Evolutionary conservation across 106 monocot species (phyloP).

Genomic region (Dioscorea zingiberensis): DNA sequence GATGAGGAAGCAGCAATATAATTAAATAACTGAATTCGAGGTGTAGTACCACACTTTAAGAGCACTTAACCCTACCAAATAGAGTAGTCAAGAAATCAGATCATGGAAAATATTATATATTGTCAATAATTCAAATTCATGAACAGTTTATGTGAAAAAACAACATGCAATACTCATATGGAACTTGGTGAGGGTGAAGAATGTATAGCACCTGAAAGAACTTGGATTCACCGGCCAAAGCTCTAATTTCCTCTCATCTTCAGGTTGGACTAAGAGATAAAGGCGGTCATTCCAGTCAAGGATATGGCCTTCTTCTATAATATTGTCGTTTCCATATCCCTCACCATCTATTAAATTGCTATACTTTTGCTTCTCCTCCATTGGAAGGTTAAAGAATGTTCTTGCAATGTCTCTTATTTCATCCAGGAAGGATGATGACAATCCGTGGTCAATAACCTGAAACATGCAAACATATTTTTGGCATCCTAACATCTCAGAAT

Average conservation of each 20-base stretch:
- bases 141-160: too few species aligned
- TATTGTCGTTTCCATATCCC: conserved; percentile 53
- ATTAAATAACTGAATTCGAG: too few species aligned
- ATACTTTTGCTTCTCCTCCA: conserved; percentile 43
- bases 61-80: too few species aligned
- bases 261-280: conserved; percentile 49
- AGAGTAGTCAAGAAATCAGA: too few species aligned
- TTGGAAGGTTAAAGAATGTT: conserved; percentile 41
- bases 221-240: conserved; percentile 43
- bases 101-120: too few species aligned
- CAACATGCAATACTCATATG: too few species aligned
- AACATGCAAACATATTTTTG: neutral
- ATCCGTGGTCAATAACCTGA: conserved; percentile 34
- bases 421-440: conserved; percentile 38
- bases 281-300: conserved; percentile 60
- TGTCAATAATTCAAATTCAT: too few species aligned
- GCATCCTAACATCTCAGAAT: too few species aligned
- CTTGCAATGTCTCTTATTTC: conserved; percentile 24
- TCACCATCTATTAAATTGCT: conserved; percentile 34
- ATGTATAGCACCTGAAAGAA: conserved; percentile 39
- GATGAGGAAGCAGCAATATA: too few species aligned
- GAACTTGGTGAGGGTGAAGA: neutral
- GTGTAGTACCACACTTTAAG: too few species aligned
- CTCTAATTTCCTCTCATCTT: conserved; percentile 34
- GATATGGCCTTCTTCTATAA: conserved; percentile 31